A percentile compares a stretch with the other conserved stretches of the same genome.
Evolutionary conservation across 257 asterid genomes (phyloP).

Genomic region (Ilex aquifolium): DNA sequence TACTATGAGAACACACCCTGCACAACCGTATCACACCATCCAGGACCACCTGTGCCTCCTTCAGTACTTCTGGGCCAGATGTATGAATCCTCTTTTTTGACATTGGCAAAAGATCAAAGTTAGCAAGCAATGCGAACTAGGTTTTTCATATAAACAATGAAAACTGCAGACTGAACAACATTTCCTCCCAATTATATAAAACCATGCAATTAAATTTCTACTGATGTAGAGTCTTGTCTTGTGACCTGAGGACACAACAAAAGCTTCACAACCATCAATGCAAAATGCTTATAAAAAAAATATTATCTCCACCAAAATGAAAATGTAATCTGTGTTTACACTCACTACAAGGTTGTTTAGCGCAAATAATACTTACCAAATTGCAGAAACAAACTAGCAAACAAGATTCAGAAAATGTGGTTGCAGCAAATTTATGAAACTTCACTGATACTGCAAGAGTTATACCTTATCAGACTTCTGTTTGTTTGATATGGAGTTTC

Average conservation of each 20-base stretch:
- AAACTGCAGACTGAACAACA: neutral
- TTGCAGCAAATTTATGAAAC: too few species aligned
- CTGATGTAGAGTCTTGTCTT: neutral
- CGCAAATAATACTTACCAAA: too few species aligned
- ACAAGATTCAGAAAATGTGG: too few species aligned
- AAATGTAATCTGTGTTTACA: too few species aligned
- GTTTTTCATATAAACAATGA: neutral
- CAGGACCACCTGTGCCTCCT: conserved; percentile 53
- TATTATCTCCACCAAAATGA: neutral
- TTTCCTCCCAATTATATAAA: neutral
- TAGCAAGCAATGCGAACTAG: conserved; percentile 6
- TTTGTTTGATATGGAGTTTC: too few species aligned
- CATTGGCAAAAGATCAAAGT: conserved; percentile 15
- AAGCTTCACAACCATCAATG: neutral
- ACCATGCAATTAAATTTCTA: neutral
- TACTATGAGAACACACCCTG: conserved; percentile 64
- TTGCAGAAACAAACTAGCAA: too few species aligned
- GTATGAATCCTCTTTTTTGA: conserved; percentile 45
- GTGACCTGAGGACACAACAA: neutral
- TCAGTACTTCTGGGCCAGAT: conserved; percentile 56
- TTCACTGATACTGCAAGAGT: too few species aligned
- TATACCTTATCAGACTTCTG: too few species aligned
- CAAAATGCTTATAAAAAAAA: neutral
- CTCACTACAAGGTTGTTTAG: too few species aligned
- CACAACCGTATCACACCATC: conserved; percentile 71